A percentile compares a stretch with the other conserved stretches of the same genome.
These are phyloP conservation scores for Corylus avellana DNA, from an alignment of 306 rosid genomes.

Conservation along the genomic window DNA sequence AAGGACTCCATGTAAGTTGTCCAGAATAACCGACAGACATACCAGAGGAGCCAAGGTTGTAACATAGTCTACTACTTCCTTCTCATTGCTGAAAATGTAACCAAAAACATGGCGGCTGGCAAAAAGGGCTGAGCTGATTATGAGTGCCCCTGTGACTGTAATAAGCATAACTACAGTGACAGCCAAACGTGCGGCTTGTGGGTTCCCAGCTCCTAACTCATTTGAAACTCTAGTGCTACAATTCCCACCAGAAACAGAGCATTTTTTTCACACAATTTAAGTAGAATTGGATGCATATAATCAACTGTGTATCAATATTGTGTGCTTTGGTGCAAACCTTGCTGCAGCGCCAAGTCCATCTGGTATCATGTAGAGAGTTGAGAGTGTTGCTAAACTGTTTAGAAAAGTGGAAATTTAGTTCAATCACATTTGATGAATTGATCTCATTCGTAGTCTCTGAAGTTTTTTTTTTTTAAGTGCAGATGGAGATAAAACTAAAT, in stretches of 20 bases:
- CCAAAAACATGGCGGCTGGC: constrained; percentile 52
- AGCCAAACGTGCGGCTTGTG: constrained; percentile 48
- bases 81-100: constrained; percentile 59
- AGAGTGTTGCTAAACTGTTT: constrained; percentile 58
- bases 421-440: not conserved
- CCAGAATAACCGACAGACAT: constrained; percentile 52
- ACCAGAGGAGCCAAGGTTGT: constrained; percentile 63
- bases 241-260: not conserved
- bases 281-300: not conserved
- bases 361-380: constrained; percentile 61
- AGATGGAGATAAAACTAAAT: not conserved
- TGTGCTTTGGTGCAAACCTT: constrained; percentile 43
- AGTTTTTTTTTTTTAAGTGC: constrained; percentile 12
- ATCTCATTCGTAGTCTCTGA: not conserved
- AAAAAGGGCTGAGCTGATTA: constrained; percentile 45
- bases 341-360: constrained; percentile 71
- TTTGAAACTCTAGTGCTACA: constrained; percentile 70
- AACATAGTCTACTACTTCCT: constrained; percentile 70
- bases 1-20: constrained; percentile 63
- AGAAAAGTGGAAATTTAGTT: constrained; percentile 3
- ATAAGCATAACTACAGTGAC: constrained; percentile 48
- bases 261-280: not conserved
- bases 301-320: not conserved
- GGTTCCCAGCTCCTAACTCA: constrained; percentile 77
- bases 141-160: constrained; percentile 35